phyloP scores from a whole-genome alignment of 768 basidiomycete genomes.

The Pulveroboletus sp. region DNA sequence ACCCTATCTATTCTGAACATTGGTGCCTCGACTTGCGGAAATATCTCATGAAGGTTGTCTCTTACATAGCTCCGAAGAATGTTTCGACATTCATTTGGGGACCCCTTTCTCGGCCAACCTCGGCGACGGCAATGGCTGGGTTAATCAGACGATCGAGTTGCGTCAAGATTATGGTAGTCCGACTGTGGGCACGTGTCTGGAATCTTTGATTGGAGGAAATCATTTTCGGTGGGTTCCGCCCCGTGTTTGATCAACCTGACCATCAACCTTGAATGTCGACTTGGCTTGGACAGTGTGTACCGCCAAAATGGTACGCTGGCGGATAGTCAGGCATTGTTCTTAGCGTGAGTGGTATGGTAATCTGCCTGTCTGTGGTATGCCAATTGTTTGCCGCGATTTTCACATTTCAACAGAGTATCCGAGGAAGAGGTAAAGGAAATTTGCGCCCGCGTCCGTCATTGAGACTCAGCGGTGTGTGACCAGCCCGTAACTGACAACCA shows the following conservation, averaged over 20 bases:
- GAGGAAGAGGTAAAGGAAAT: conserved; percentile 36
- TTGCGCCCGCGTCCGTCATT: neutral
- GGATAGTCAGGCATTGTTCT: conserved; percentile 47
- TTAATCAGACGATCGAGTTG: conserved; percentile 42
- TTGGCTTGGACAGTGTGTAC: conserved; percentile 45
- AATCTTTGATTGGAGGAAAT: conserved; percentile 42
- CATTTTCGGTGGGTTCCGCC: conserved; percentile 38
- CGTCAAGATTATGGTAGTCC: conserved; percentile 39
- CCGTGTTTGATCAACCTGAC: neutral
- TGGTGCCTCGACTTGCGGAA: conserved; percentile 12
- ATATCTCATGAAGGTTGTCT: too few species aligned
- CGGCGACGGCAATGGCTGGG: conserved; percentile 44
- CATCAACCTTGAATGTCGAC: neutral
- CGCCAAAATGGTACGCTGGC: conserved; percentile 56
- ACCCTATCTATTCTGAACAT: too few species aligned
- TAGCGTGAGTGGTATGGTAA: too few species aligned
- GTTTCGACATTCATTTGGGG: conserved; percentile 34
- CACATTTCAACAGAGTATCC: conserved; percentile 38
- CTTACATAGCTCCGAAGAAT: conserved; percentile 36
- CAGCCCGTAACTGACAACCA: conserved; percentile 36
- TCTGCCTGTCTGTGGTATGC: too few species aligned
- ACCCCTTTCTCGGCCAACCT: conserved; percentile 39
- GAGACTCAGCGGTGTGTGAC: neutral
- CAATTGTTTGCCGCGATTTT: neutral
- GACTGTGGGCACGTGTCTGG: conserved; percentile 39